Base-by-base conservation (phyloP, 805 yeast genomes). In the Candida oleophila region DNA sequence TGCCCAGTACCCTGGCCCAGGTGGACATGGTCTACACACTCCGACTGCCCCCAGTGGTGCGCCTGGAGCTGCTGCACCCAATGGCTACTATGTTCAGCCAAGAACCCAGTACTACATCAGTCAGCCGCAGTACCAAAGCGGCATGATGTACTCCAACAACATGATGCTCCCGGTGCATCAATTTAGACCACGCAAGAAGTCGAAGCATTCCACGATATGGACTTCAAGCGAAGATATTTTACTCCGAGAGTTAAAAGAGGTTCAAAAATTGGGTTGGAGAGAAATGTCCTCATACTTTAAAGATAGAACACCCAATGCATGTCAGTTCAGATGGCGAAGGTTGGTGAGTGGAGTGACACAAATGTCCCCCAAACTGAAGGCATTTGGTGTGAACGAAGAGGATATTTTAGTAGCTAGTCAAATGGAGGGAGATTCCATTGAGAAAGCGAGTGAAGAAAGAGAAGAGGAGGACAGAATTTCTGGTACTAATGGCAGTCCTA, bases 311-410 rank as follows among this genome's bases (percentile, higher is more conserved):
- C 90, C 95, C 33, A 89, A 87, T 60, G 95, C 95, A 2, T 87
- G 96, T 57, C 95, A 87, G 66, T 87, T 87, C 60, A 78, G 96
- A 55, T 89, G 96, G 96, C 77, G 96, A 62, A 68, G 96, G 51
- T 66, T 77, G 16, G 73, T 75, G 25, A 62, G 68, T 49, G 75
- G 77, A 3, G 66, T 59, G 14, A 38, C 41, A 15, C 41, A 20
- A 38, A 21, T 18, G 14, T 38, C 41, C 4, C 41, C 41, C 15
- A 38, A 38, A n/a, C 41, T 38, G 41, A 38, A 38, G 16, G 22
- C 7, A 14, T 36, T 19, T 36, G 39, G 39, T 5, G 16, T 36
- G 4, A 36, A 9, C 7, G 37, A 34, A 16, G 37, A 34, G 37
- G 19, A 15, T n/a, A 16, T 15, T n/a, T 15, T 34, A 15, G 37